Evolutionary conservation across 441 rosid genomes (phyloP), one percentile per base, ranked within the genome.

Genomic region (Corymbia calophylla): DNA sequence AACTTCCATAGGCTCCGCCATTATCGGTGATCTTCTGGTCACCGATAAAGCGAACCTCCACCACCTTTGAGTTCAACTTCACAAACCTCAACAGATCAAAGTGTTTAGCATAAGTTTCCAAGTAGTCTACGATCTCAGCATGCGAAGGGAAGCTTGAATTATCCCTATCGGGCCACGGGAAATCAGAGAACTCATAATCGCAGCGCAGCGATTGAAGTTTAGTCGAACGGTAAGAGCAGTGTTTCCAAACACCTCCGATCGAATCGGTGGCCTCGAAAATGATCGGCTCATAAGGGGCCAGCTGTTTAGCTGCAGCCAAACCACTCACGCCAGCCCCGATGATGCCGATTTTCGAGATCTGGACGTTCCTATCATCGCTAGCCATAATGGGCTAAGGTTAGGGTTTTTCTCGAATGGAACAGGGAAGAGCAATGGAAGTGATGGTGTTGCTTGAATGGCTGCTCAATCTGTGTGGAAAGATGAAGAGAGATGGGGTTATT

Each of bases 251-350:
- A 31, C 99, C 99, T 68, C 99, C 99, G 23, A 97, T 88, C 4
- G 94, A 95, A 88, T 93, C 95, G 25, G 93, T 91, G 62, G 98
- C 97, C 95, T 97, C 99, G 48, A 97, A 96, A 27, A 97, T 93
- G 5, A 94, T 88, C 1, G 98, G 98, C 87, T 92, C 90, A 90
- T 95, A 92, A 89, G 68, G 95, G 60, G 95, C 91, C 13, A 97
- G 94, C 92, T 96, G 96, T 87, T 95, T 97, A 35, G 96, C 94
- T 3, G 96, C 97, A 2, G 98, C 97, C 88, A 97, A 53, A 58
- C 99, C 98, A 23, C 98, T 97, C 86, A 97, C 98, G 9, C 99
- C 98, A 16, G 96, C 98, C 44, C 98, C 98, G 8, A 97, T 92
- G 66, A 97, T 95, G 31, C 94, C 98, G 4, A 97, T 88, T 93